Conservation (phyloP, 2,329 filamentous ascomycete genomes). For the Herpotrichia juniperi region DNA sequence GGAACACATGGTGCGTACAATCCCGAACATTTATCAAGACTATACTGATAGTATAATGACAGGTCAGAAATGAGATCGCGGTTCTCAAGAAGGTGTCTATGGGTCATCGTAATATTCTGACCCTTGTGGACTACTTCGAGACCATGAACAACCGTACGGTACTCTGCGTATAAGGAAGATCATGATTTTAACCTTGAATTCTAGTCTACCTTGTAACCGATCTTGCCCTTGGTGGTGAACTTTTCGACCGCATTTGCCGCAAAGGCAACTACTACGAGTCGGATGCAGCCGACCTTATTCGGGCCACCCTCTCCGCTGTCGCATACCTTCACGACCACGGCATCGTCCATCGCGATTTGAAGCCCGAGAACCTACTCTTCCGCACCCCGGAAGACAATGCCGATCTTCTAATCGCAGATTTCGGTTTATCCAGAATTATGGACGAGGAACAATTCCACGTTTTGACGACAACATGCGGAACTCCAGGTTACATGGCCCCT, state of each 20-base stretch:
- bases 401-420: conserved; percentile 95
- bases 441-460: conserved; percentile 99
- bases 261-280: conserved; percentile 99
- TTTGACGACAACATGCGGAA: conserved; percentile 95
- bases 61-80: conserved; percentile 98
- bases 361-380: conserved; percentile 96
- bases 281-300: conserved; percentile 93
- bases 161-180: neutral
- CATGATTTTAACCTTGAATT: neutral
- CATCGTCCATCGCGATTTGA: conserved; percentile 96
- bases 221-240: conserved; percentile 91
- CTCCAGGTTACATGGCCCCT: conserved; percentile 97
- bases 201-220: conserved; percentile 94
- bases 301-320: conserved; percentile 93
- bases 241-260: conserved; percentile 97
- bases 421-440: conserved; percentile 96
- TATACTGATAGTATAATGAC: conserved; percentile 2
- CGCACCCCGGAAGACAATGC: conserved; percentile 97
- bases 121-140: conserved; percentile 98
- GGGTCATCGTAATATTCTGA: conserved; percentile 98
- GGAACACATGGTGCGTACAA: conserved; percentile 84
- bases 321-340: conserved; percentile 98
- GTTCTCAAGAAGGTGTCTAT: conserved; percentile 98
- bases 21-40: neutral
- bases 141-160: conserved; percentile 91